phyloP scores from a whole-genome alignment of 73 alveolate genomes.

The Paramecium biaurelia region DNA sequence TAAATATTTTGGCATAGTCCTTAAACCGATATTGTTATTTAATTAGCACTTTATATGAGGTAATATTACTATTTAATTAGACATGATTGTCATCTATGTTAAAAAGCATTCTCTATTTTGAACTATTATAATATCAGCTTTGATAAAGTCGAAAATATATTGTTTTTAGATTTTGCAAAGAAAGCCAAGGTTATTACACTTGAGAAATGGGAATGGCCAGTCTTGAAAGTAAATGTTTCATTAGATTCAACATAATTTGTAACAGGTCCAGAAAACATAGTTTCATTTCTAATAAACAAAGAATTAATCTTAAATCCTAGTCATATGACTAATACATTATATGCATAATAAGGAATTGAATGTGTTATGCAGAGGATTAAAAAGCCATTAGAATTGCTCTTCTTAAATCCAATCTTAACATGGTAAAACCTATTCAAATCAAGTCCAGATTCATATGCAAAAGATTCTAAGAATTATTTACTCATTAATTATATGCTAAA shows the following conservation, averaged over 20 bases:
- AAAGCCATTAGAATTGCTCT: conserved; percentile 13
- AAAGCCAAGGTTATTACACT: background rate
- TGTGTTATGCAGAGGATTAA: background rate
- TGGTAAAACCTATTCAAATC: conserved; percentile 13
- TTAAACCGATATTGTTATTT: background rate
- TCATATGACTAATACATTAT: background rate
- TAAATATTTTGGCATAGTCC: conserved; percentile 39
- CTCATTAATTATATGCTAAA: background rate
- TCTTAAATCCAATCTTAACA: background rate
- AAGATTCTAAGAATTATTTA: conserved; percentile 23
- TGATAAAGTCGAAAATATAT: conserved; percentile 6
- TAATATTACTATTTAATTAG: background rate
- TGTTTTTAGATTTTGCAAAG: background rate
- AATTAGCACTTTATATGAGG: background rate
- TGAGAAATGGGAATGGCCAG: conserved; percentile 3
- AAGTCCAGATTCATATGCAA: background rate
- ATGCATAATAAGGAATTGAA: conserved; percentile 23
- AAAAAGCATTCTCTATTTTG: background rate
- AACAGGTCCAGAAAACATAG: background rate
- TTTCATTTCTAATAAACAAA: background rate
- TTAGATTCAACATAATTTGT: background rate
- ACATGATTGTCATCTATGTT: conserved; percentile 20
- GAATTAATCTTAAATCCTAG: background rate
- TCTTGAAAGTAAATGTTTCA: conserved; percentile 34
- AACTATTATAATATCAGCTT: conserved; percentile 5